Evolutionary conservation across 176 grass and related monocot species (phyloP).

Genomic region (Phoenix roebelenii): DNA sequence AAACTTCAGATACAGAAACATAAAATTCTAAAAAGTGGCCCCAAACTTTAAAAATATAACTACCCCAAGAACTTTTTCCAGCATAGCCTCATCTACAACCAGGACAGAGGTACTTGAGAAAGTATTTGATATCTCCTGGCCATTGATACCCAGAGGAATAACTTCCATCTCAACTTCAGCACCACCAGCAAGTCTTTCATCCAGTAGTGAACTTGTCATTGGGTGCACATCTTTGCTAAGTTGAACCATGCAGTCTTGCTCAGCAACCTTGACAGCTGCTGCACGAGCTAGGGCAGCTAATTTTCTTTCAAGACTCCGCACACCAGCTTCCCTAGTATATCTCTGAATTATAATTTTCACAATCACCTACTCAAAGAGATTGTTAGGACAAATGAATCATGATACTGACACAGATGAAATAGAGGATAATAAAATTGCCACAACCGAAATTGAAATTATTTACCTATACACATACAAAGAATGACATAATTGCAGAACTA

Average conservation of each 20-base stretch:
- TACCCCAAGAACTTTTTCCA: constrained; percentile 99
- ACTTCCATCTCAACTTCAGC: constrained; percentile 98
- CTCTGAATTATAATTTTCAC: constrained; percentile 83
- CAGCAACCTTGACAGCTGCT: constrained; percentile 86
- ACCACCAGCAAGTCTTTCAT: constrained; percentile 49
- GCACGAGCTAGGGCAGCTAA: constrained; percentile 79
- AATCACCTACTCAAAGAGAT: constrained; percentile 40
- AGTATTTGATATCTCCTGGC: constrained; percentile 69
- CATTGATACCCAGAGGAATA: constrained; percentile 66
- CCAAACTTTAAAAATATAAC: constrained; percentile 7
- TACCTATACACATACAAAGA: too few species aligned
- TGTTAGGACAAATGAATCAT: too few species aligned
- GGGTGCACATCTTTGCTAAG: constrained; percentile 45
- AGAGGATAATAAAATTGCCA: too few species aligned
- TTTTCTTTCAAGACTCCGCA: constrained; percentile 79
- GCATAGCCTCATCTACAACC: constrained; percentile 72
- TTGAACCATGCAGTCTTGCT: constrained; percentile 41
- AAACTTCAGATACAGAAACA: background rate
- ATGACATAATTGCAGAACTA: too few species aligned
- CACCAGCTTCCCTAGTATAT: constrained; percentile 95
- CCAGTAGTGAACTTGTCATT: constrained; percentile 63
- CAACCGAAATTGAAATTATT: too few species aligned
- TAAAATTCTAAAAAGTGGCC: background rate
- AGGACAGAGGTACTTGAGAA: constrained; percentile 52
- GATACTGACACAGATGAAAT: too few species aligned